These are phyloP conservation scores for Tylopilus plumbeoviolaceoides DNA, from an alignment of 768 basidiomycete genomes.

Conservation along the genomic window DNA sequence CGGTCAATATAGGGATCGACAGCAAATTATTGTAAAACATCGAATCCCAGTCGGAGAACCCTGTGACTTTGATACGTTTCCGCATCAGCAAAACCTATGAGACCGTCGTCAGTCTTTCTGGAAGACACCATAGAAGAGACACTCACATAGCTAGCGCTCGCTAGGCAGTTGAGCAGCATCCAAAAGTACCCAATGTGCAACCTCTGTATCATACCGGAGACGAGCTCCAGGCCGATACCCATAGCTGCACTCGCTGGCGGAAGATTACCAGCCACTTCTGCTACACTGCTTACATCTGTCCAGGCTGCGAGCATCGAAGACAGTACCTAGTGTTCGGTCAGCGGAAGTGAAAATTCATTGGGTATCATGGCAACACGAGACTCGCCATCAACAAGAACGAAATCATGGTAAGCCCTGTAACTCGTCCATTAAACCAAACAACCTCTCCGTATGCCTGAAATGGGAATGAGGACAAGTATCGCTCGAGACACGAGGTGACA, in stretches of 20 bases:
- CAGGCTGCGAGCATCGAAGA: slow-evolving; percentile 98
- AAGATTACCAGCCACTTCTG: slow-evolving; percentile 25
- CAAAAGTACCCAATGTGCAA: slow-evolving; percentile 88
- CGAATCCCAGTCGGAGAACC: slow-evolving; percentile 97
- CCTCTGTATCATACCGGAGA: slow-evolving; percentile 45
- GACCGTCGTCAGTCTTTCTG: slow-evolving; percentile 2
- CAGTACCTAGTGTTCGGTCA: slow-evolving; percentile 52
- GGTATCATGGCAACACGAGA: neutral
- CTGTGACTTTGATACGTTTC: slow-evolving; percentile 90
- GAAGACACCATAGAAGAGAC: neutral
- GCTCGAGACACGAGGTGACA: slow-evolving; percentile 7
- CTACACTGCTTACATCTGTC: slow-evolving; percentile 61
- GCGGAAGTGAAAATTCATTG: neutral
- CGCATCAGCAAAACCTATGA: slow-evolving; percentile 89
- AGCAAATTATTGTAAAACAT: slow-evolving; percentile 99
- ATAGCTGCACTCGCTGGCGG: slow-evolving; percentile 26
- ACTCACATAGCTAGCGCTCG: slow-evolving; percentile 86
- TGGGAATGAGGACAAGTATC: neutral
- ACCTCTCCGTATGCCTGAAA: slow-evolving; percentile 93
- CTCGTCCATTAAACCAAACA: slow-evolving; percentile 89
- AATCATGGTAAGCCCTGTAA: slow-evolving; percentile 82
- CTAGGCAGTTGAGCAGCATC: slow-evolving; percentile 92
- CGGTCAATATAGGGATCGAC: slow-evolving; percentile 83
- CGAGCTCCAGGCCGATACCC: slow-evolving; percentile 28
- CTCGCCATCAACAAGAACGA: slow-evolving; percentile 91